Base-by-base conservation (phyloP, 176 grass and related monocot species). In the Dactylis glomerata region DNA sequence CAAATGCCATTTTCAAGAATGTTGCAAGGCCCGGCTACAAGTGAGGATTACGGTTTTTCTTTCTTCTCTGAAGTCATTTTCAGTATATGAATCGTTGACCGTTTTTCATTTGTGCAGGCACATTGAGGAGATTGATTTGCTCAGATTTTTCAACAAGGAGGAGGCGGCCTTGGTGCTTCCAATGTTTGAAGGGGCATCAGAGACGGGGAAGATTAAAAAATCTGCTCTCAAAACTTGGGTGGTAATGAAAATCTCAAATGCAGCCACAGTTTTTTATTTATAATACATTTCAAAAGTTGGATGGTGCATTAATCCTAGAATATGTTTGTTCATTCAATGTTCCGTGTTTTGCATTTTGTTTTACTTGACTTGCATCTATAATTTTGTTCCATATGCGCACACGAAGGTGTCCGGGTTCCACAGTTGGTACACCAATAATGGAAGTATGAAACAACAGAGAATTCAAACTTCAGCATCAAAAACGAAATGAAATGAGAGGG, bases 191-290 rank as follows among this genome's bases (percentile, higher is more conserved):
- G 96, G 96, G 59, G 96, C 93, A 51, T 64, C 19, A 16, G 96
- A 99, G 66, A 94, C 86, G 0, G 62, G 91, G 49, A 96, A 88
- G 87, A 99, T 99, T 1, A 99, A 96, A 52, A 96, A 96, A 17
- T 99, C 96, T 47, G 91, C 96, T 49, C 67, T 99, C 23, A 99
- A 75, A 75, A 99, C 95, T 79, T 99, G 93, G 93, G 96, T 99
- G 96, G 96, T 96, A 98, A 95, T 81, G 75, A 38, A 68, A 80
- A 88, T 33, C 54, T 44, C 66, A 6, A 20, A 74, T 26, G 0
- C 41, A 46, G 49, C 24, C 68, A 40, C 3, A 51, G n/a, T 4
- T 31, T 74, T 86, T 28, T 45, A 2, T 51, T 59, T 62, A 38
- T 27, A 7, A 66, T 51, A 16, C 59, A 15, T 52, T 81, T 74